Conservation (phyloP, 2,329 filamentous ascomycete genomes). For the Neocucurbitaria cava region DNA sequence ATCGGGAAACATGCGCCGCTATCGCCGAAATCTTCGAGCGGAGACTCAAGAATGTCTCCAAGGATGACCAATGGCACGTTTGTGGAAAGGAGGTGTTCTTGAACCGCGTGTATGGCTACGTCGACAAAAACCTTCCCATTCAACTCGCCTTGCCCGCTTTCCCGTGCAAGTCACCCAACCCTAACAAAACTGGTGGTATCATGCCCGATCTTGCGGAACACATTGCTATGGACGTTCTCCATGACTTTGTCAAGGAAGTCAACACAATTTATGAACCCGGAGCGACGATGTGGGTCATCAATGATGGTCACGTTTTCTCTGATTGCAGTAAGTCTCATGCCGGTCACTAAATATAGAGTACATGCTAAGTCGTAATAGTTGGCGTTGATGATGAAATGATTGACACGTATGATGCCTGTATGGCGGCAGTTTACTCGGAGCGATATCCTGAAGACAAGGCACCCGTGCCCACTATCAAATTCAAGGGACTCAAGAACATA, state of each 20-base stretch:
- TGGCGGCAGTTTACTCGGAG: constrained; percentile 49
- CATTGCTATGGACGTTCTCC: constrained; percentile 51
- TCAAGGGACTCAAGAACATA: constrained; percentile 40
- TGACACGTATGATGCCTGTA: constrained; percentile 47
- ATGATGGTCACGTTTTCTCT: constrained; percentile 52
- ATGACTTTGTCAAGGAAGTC: constrained; percentile 51
- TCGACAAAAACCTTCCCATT: constrained; percentile 35
- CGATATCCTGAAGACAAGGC: constrained; percentile 25
- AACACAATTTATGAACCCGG: constrained; percentile 50
- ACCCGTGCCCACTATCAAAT: constrained; percentile 32
- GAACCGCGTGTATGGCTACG: constrained; percentile 35
- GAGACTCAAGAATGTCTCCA: constrained; percentile 36
- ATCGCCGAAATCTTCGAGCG: constrained; percentile 39
- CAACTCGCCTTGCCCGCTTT: constrained; percentile 60
- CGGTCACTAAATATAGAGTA: background rate
- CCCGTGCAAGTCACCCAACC: constrained; percentile 68
- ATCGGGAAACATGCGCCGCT: constrained; percentile 22
- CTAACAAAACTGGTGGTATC: constrained; percentile 60
- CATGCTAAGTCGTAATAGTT: constrained; percentile 30
- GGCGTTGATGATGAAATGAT: constrained; percentile 55
- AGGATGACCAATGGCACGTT: constrained; percentile 37
- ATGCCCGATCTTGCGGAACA: constrained; percentile 55
- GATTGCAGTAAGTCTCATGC: constrained; percentile 48
- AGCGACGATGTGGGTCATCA: constrained; percentile 52
- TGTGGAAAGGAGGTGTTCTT: constrained; percentile 33